phyloP scores from a whole-genome alignment of 2,329 filamentous ascomycete genomes.

The Rhytidhysteron rufulum region DNA sequence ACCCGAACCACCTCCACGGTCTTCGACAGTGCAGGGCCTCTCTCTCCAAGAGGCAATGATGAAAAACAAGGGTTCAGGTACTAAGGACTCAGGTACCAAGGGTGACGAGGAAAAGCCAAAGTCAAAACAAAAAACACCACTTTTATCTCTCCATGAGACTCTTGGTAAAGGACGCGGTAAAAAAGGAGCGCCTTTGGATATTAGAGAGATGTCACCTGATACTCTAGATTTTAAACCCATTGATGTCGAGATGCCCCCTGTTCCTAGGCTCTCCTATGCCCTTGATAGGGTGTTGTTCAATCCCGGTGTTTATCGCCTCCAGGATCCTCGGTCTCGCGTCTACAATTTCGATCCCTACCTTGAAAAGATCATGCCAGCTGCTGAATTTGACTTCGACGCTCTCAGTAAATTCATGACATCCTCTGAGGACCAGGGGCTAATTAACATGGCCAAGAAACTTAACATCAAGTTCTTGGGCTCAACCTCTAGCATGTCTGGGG shows the following conservation, averaged over 20 bases:
- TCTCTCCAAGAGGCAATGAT: not conserved
- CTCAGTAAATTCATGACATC: slow-evolving; percentile 87
- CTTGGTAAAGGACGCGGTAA: not conserved
- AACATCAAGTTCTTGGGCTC: slow-evolving; percentile 85
- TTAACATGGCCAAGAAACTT: slow-evolving; percentile 62
- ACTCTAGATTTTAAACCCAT: slow-evolving; percentile 35
- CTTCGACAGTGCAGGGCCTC: too few species aligned
- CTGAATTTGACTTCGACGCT: slow-evolving; percentile 87
- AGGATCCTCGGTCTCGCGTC: slow-evolving; percentile 80
- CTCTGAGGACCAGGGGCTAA: slow-evolving; percentile 72
- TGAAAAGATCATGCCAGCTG: slow-evolving; percentile 84
- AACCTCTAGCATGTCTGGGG: slow-evolving; percentile 91
- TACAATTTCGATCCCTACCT: slow-evolving; percentile 98
- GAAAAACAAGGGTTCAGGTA: too few species aligned
- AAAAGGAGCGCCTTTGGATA: slow-evolving; percentile 9
- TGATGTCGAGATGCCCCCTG: slow-evolving; percentile 46
- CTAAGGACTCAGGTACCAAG: too few species aligned
- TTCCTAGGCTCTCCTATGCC: slow-evolving; percentile 67
- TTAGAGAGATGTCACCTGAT: slow-evolving; percentile 19
- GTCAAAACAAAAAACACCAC: not conserved
- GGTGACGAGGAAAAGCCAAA: too few species aligned
- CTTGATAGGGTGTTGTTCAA: slow-evolving; percentile 94
- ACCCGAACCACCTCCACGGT: too few species aligned
- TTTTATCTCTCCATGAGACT: not conserved
- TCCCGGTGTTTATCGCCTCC: slow-evolving; percentile 78